Evolutionary conservation across 1,284 basidiomycete species (phyloP).

Genomic region (Malassezia japonica): DNA sequence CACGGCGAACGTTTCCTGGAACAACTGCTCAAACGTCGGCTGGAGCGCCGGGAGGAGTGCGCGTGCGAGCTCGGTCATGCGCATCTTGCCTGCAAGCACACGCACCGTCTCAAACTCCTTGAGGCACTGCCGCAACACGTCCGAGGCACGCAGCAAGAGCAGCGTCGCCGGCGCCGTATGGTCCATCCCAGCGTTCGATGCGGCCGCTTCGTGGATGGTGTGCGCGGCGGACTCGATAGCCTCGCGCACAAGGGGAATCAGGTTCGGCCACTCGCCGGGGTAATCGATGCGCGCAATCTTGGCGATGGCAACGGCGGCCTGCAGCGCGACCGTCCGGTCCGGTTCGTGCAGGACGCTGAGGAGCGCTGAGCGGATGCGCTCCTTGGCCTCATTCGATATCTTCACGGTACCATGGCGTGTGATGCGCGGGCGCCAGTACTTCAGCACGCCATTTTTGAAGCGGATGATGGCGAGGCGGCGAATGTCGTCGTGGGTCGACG

Average conservation of each 20-base stretch:
- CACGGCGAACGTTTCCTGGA: slow-evolving; percentile 28
- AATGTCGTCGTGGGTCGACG: slow-evolving; percentile 18
- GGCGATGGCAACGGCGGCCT: slow-evolving; percentile 38
- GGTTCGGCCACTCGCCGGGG: slow-evolving; percentile 38
- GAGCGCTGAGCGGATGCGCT: slow-evolving; percentile 28
- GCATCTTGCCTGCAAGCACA: slow-evolving; percentile 41
- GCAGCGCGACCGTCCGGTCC: slow-evolving; percentile 34
- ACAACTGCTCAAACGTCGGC: slow-evolving; percentile 37
- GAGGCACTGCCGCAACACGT: slow-evolving; percentile 33
- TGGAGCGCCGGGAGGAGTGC: slow-evolving; percentile 36
- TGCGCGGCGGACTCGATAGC: slow-evolving; percentile 21
- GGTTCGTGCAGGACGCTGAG: slow-evolving; percentile 34
- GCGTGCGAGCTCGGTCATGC: slow-evolving; percentile 43
- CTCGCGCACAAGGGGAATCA: slow-evolving; percentile 30
- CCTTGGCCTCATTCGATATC: slow-evolving; percentile 33
- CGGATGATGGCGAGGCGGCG: slow-evolving; percentile 41
- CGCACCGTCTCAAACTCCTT: slow-evolving; percentile 42
- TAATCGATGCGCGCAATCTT: slow-evolving; percentile 41
- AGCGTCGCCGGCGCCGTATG: slow-evolving; percentile 22
- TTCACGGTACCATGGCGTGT: slow-evolving; percentile 29
- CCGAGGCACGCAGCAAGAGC: slow-evolving; percentile 33
- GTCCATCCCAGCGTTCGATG: slow-evolving; percentile 12
- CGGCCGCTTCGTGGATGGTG: slow-evolving; percentile 14
- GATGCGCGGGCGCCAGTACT: slow-evolving; percentile 41
- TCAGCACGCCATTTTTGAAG: slow-evolving; percentile 46